A percentile compares a stretch with the other conserved stretches of the same genome.
Conservation (phyloP, 805 yeast genomes). For the Helenozyma baotianmanensis region DNA sequence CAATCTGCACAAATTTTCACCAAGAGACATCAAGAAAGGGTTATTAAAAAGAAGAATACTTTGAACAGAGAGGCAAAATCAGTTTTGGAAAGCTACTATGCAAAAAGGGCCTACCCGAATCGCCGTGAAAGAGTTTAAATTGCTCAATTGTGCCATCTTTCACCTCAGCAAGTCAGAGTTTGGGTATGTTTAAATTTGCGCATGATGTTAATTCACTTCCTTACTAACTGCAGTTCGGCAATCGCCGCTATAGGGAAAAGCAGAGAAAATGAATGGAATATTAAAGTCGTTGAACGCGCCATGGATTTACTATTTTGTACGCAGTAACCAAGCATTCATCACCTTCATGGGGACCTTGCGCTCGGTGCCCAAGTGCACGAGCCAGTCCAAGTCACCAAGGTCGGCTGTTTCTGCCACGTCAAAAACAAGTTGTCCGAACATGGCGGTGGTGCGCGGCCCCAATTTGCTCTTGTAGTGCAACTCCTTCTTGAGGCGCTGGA, state of each 20-base stretch:
- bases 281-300: too few species aligned
- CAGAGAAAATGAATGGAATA: constrained; percentile 3
- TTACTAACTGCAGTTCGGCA: constrained; percentile 23
- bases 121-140: constrained; percentile 22
- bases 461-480: constrained; percentile 17
- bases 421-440: constrained; percentile 11
- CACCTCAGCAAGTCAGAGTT: constrained; percentile 26
- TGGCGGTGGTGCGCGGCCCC: constrained; percentile 6
- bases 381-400: constrained; percentile 13
- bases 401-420: constrained; percentile 8
- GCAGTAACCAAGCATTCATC: constrained; percentile 3
- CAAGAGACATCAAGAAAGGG: constrained; percentile 1
- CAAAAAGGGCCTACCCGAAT: constrained; percentile 17
- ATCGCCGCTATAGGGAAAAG: constrained; percentile 23
- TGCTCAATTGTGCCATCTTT: constrained; percentile 23
- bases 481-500: constrained; percentile 13
- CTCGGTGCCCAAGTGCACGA: constrained; percentile 5
- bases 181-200: constrained; percentile 23
- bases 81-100: constrained; percentile 1
- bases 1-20: constrained; percentile 1
- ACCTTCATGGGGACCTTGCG: constrained; percentile 6
- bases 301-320: too few species aligned
- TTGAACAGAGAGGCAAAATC: constrained; percentile 1
- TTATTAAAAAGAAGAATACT: neutral
- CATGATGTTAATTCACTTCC: neutral